Base-by-base conservation (phyloP, 768 basidiomycete species). In the Coprinopsis sp. region DNA sequence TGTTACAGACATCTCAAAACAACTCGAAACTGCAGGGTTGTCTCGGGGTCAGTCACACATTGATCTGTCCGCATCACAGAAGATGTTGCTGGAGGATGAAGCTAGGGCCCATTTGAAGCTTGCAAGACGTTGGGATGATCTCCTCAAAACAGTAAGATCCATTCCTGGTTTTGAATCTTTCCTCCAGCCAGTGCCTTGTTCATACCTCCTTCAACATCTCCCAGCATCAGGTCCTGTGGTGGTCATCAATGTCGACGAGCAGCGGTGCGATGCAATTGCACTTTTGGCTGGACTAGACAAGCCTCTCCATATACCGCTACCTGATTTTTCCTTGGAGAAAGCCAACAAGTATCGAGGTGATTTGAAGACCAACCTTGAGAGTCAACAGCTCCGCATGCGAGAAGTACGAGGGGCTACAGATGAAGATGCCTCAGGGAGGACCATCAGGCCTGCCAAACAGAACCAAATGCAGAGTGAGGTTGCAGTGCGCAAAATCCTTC, bases 191-290 rank as follows among this genome's bases (percentile, higher is more conserved):
- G 29, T 33, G 22, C 33, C 49, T 33, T 34, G 14, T n/a, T 24
- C 47, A 6, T 10, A 27, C 18, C 12, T 49, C 4, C 37, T 45
- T 24, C 18, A 49, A 11, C 8, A 41, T 27, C 37, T 49, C 13
- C 51, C 51, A 30, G 44, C 27, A 7, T 14, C 22, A 6, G 47
- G 47, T 18, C 27, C 36, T 4, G 33, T 46, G 14, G 24, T 51
- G 10, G 21, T 46, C 14, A 47, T 51, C 37, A 51, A 51, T 24
- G 33, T 55, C 31, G 36, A 51, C 43, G 46, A 31, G n/a, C 14
- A 8, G 18, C 42, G 43, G 12, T 62, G 54, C 43, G 57, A 62
- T 51, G 58, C 58, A 11, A 22, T 61, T 24, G 54, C 55, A 24
- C 45, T 62, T 29, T 28, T 50, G 5, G 14, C 41, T 24, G 51